These are phyloP conservation scores for Penicillium sp. DNA, from an alignment of 2,329 filamentous ascomycete species.

Conservation along the genomic window DNA sequence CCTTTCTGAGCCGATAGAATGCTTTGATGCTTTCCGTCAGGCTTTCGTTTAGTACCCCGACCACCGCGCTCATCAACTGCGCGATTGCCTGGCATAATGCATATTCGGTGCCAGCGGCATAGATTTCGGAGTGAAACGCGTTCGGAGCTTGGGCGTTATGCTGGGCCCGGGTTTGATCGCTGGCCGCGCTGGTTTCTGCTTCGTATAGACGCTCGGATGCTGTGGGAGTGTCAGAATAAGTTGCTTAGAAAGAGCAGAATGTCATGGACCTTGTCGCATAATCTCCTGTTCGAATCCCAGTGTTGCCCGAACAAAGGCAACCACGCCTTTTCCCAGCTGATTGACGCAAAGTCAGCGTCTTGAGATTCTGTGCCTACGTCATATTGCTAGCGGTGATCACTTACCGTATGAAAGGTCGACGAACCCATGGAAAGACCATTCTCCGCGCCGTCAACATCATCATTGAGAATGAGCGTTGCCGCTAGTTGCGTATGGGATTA, in stretches of 20 bases:
- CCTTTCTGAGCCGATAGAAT: slow-evolving; percentile 89
- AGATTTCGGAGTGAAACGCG: slow-evolving; percentile 60
- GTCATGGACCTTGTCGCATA: slow-evolving; percentile 65
- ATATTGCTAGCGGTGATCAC: slow-evolving; percentile 15
- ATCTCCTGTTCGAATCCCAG: slow-evolving; percentile 88
- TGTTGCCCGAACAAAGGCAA: slow-evolving; percentile 79
- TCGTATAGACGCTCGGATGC: slow-evolving; percentile 68
- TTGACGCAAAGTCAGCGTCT: slow-evolving; percentile 5
- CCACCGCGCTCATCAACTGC: slow-evolving; percentile 83
- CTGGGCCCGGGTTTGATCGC: slow-evolving; percentile 71
- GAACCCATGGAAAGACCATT: slow-evolving; percentile 64
- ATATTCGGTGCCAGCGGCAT: slow-evolving; percentile 81
- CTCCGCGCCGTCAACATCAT: slow-evolving; percentile 84
- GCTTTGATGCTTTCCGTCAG: slow-evolving; percentile 85
- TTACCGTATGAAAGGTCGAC: slow-evolving; percentile 79
- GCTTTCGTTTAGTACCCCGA: slow-evolving; percentile 87
- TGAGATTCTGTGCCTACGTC: slow-evolving; percentile 1
- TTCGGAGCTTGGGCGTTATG: slow-evolving; percentile 54
- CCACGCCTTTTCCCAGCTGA: slow-evolving; percentile 72
- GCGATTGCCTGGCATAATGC: slow-evolving; percentile 78
- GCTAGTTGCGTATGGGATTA: slow-evolving; percentile 42
- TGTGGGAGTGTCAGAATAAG: slow-evolving; percentile 28
- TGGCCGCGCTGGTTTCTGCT: slow-evolving; percentile 71
- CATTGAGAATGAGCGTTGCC: slow-evolving; percentile 73
- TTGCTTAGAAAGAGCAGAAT: not conserved